Conservation (phyloP, 441 rosid species). For the Sinapis alba region DNA sequence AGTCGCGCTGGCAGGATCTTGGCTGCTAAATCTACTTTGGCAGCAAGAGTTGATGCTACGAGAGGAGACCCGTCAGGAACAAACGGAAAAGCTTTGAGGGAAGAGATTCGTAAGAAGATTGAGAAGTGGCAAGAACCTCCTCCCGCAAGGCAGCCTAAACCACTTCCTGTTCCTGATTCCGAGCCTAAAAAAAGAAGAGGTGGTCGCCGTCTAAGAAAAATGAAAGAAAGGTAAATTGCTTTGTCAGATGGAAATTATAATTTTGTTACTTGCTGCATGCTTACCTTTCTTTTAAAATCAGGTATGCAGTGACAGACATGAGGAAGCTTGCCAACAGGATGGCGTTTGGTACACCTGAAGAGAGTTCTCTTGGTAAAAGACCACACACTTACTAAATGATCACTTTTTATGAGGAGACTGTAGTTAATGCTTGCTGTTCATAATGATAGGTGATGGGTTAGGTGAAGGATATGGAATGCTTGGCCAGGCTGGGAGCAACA, state of each 20-base stretch:
- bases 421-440: conserved; percentile 18
- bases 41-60: conserved; percentile 84
- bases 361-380: conserved; percentile 85
- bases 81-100: conserved; percentile 70
- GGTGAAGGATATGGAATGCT: conserved; percentile 99
- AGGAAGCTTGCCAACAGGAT: conserved; percentile 97
- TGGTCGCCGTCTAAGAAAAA: conserved; percentile 90
- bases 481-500: conserved; percentile 98
- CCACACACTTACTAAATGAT: background rate
- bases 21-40: conserved; percentile 91
- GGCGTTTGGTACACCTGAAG: conserved; percentile 97
- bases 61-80: conserved; percentile 83
- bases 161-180: conserved; percentile 98
- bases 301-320: conserved; percentile 95
- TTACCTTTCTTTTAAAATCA: conserved; percentile 31
- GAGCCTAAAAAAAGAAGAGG: conserved; percentile 97
- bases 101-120: conserved; percentile 80
- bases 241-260: background rate
- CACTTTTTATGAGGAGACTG: background rate
- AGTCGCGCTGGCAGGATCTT: conserved; percentile 83
- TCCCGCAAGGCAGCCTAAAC: conserved; percentile 97
- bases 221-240: conserved; percentile 96
- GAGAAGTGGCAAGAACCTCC: conserved; percentile 99
- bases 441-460: conserved; percentile 81
- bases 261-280: background rate